phyloP scores from a whole-genome alignment of 495 filamentous ascomycete species.

The Rhizodiscina lignyota region DNA sequence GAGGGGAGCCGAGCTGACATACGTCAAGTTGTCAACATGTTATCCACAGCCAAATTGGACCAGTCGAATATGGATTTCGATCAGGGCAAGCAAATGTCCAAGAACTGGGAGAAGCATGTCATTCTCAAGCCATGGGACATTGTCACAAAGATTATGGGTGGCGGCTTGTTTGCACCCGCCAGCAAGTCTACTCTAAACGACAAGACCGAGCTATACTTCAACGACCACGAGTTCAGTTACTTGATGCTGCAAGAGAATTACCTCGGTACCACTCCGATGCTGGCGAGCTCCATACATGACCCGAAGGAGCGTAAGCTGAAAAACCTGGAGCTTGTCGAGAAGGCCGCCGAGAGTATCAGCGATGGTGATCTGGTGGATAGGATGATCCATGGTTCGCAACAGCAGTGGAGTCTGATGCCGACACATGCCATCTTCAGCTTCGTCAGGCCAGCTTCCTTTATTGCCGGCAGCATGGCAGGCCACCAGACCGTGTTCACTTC shows the following conservation, averaged over 20 bases:
- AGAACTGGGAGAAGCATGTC: slow-evolving; percentile 95
- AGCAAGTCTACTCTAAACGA: slow-evolving; percentile 82
- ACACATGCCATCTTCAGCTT: slow-evolving; percentile 95
- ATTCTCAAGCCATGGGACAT: slow-evolving; percentile 98
- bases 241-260: slow-evolving; percentile 99
- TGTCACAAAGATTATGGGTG: slow-evolving; percentile 73
- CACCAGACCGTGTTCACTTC: slow-evolving; percentile 50
- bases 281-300: slow-evolving; percentile 31
- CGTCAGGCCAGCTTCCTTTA: slow-evolving; percentile 76
- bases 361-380: slow-evolving; percentile 93
- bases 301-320: slow-evolving; percentile 61
- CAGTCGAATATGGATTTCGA: slow-evolving; percentile 63
- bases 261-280: slow-evolving; percentile 58
- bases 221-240: slow-evolving; percentile 92
- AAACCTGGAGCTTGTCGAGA: slow-evolving; percentile 62
- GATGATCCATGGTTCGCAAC: slow-evolving; percentile 96
- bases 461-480: slow-evolving; percentile 54
- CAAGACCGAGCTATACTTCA: slow-evolving; percentile 98
- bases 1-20: slow-evolving; percentile 93
- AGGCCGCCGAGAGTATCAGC: slow-evolving; percentile 86
- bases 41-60: slow-evolving; percentile 82
- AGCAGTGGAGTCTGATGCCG: slow-evolving; percentile 97
- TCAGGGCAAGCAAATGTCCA: slow-evolving; percentile 78
- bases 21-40: slow-evolving; percentile 96
- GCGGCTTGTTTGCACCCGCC: slow-evolving; percentile 65